Percentiles rank a stretch among this genome's conserved stretches.
These are phyloP conservation scores for Didymella lethalis DNA, from an alignment of 2,329 filamentous ascomycete species.

Conservation along the genomic window DNA sequence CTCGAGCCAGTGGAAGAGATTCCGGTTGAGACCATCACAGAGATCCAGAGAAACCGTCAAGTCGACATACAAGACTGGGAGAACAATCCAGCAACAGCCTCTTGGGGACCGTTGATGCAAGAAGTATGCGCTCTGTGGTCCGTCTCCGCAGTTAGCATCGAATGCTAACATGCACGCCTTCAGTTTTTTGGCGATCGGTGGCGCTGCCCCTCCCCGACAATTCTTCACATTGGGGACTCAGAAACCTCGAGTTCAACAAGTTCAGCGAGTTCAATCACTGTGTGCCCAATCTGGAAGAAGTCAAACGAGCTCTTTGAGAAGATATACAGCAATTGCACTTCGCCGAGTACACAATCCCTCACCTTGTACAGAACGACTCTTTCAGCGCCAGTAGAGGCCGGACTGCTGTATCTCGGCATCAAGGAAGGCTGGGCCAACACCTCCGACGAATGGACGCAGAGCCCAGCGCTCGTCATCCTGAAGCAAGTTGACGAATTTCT, in stretches of 20 bases:
- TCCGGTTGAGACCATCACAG: constrained; percentile 18
- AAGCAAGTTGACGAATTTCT: constrained; percentile 43
- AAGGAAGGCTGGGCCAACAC: constrained; percentile 39
- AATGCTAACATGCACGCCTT: constrained; percentile 5
- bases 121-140: constrained; percentile 26
- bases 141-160: neutral
- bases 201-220: constrained; percentile 40
- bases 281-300: constrained; percentile 42
- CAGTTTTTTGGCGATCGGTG: constrained; percentile 44
- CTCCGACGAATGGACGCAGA: constrained; percentile 41
- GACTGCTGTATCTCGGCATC: constrained; percentile 42
- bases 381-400: constrained; percentile 33
- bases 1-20: constrained; percentile 29
- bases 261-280: constrained; percentile 6
- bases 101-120: constrained; percentile 41
- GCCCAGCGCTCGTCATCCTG: constrained; percentile 39
- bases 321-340: constrained; percentile 31
- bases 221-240: constrained; percentile 42
- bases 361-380: constrained; percentile 6
- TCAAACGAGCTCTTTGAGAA: constrained; percentile 44
- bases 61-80: constrained; percentile 29
- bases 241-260: neutral
- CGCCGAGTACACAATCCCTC: constrained; percentile 23
- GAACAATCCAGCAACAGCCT: constrained; percentile 32
- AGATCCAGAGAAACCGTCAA: constrained; percentile 19